Evolutionary conservation across 805 yeast species (phyloP).

Genomic region (Candida schatavii): DNA sequence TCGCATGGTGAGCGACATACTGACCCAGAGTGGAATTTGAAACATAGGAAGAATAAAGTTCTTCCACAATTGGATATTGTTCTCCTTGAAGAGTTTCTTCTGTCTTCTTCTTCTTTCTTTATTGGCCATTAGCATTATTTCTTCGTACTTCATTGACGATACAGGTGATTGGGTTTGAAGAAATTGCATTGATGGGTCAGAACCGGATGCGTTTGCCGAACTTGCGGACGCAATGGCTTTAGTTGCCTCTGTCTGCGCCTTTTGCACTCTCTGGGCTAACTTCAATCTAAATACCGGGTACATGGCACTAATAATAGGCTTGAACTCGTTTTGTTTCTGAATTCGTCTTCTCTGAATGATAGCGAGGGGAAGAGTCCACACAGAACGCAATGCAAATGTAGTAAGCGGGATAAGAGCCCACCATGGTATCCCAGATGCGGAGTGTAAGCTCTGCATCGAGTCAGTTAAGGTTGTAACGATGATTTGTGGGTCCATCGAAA

Average conservation of each 20-base stretch:
- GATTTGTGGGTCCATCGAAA: slow-evolving; percentile 30
- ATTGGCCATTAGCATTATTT: slow-evolving; percentile 66
- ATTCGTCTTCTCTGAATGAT: slow-evolving; percentile 66
- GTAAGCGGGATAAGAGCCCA: slow-evolving; percentile 72
- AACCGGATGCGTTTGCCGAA: background rate
- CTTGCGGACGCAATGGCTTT: background rate
- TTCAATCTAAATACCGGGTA: slow-evolving; percentile 68
- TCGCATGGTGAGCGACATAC: slow-evolving; percentile 72
- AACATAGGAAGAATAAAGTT: slow-evolving; percentile 69
- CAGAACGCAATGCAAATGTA: slow-evolving; percentile 62
- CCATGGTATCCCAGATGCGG: slow-evolving; percentile 73
- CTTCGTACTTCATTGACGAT: slow-evolving; percentile 64
- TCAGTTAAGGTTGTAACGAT: slow-evolving; percentile 33
- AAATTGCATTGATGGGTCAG: background rate
- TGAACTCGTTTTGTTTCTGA: slow-evolving; percentile 65
- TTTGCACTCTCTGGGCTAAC: slow-evolving; percentile 47
- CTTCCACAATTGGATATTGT: slow-evolving; percentile 78
- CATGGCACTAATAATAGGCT: slow-evolving; percentile 72
- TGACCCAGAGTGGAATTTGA: slow-evolving; percentile 86
- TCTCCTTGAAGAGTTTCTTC: slow-evolving; percentile 60
- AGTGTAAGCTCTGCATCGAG: slow-evolving; percentile 48
- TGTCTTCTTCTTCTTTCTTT: slow-evolving; percentile 81
- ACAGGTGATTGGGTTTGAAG: slow-evolving; percentile 25
- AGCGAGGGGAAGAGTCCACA: slow-evolving; percentile 76
- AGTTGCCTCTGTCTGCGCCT: slow-evolving; percentile 23